Percentiles rank a stretch among this genome's conserved stretches.
phyloP scores from a whole-genome alignment of 345 rosid species.

The Excoecaria cochinchinensis region DNA sequence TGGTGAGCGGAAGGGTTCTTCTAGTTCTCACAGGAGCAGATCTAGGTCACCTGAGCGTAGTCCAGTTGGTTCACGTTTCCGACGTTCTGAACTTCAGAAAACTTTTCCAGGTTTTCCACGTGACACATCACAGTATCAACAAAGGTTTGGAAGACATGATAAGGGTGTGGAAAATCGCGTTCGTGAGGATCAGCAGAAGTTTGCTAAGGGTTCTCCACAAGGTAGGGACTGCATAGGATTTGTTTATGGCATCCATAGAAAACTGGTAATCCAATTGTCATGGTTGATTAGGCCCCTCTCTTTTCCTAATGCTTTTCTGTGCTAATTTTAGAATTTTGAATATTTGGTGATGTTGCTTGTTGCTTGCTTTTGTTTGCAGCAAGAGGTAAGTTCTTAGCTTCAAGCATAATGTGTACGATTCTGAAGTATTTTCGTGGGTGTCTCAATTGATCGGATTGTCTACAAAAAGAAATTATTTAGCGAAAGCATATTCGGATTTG shows the following conservation, averaged over 20 bases:
- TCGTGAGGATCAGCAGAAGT: conserved; percentile 65
- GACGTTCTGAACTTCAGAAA: conserved; percentile 65
- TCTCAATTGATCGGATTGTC: conserved; percentile 46
- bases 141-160: conserved; percentile 66
- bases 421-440: conserved; percentile 56
- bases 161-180: conserved; percentile 64
- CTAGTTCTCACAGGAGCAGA: conserved; percentile 66
- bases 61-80: conserved; percentile 61
- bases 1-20: conserved; percentile 60
- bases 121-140: conserved; percentile 63
- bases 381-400: conserved; percentile 93
- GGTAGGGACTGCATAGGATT: conserved; percentile 93
- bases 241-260: conserved; percentile 57
- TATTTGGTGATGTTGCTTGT: conserved; percentile 38
- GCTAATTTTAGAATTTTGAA: conserved; percentile 21
- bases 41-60: conserved; percentile 80
- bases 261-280: conserved; percentile 54
- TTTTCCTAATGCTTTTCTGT: conserved; percentile 9
- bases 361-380: conserved; percentile 68
- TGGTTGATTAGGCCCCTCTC: conserved; percentile 40
- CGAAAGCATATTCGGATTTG: conserved; percentile 47
- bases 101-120: conserved; percentile 48
- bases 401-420: conserved; percentile 61
- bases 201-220: conserved; percentile 88
- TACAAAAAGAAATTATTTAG: conserved; percentile 45